These are phyloP conservation scores for Trypanosoma grayi DNA, from an alignment of 208 protist genomes.

Conservation along the genomic window DNA sequence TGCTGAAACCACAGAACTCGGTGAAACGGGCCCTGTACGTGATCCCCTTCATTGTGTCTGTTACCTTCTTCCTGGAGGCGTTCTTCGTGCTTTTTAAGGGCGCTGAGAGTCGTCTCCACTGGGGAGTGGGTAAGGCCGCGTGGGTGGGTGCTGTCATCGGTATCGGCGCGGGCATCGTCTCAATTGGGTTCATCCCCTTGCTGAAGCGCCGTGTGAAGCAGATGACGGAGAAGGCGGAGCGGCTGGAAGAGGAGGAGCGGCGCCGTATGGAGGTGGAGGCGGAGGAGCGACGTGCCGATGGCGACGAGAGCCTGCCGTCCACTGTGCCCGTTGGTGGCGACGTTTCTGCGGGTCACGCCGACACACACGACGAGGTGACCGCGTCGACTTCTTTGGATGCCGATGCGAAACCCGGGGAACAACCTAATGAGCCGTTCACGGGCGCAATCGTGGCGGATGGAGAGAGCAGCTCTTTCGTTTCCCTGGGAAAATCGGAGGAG, in stretches of 20 bases:
- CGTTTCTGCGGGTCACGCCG: neutral
- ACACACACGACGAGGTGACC: neutral
- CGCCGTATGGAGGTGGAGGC: conserved; percentile 14
- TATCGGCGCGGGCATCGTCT: conserved; percentile 36
- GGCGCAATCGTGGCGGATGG: neutral
- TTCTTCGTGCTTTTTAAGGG: conserved; percentile 84
- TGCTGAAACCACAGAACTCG: conserved; percentile 57
- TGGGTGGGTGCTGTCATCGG: conserved; percentile 65
- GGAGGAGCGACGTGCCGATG: conserved; percentile 1
- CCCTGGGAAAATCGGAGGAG: no score
- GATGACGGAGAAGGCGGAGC: conserved; percentile 29
- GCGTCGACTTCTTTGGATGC: neutral
- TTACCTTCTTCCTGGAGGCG: conserved; percentile 78
- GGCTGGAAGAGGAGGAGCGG: conserved; percentile 24
- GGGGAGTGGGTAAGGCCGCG: conserved; percentile 38
- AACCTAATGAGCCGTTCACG: neutral
- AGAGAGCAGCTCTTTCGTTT: conserved; percentile 20
- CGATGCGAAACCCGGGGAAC: neutral
- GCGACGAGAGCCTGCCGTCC: neutral
- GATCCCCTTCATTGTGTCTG: conserved; percentile 54
- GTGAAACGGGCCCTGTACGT: conserved; percentile 49
- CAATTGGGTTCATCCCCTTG: conserved; percentile 50
- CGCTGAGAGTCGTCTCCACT: conserved; percentile 52
- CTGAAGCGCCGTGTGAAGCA: conserved; percentile 42
- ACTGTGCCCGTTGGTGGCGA: no score